These are phyloP conservation scores for Umbelopsis ramanniana DNA, from an alignment of 192 early-diverging fungal genomes.

Conservation along the genomic window DNA sequence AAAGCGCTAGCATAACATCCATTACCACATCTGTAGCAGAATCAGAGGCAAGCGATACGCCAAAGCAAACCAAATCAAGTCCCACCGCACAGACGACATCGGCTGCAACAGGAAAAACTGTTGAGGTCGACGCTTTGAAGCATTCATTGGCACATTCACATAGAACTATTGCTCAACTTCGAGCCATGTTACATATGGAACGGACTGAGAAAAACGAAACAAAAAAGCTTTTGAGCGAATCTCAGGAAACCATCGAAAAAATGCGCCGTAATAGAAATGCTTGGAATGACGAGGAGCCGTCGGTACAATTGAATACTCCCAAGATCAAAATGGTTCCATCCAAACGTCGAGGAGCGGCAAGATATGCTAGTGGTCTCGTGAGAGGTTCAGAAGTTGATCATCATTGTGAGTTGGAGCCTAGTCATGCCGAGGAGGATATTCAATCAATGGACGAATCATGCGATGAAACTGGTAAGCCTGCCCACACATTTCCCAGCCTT, in stretches of 20 bases:
- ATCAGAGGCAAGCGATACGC: not conserved
- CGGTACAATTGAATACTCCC: not conserved
- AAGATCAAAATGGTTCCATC: slow-evolving; percentile 4
- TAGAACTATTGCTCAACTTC: slow-evolving; percentile 52
- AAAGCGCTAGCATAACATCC: slow-evolving; percentile 1
- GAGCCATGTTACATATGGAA: slow-evolving; percentile 52
- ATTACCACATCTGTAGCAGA: slow-evolving; percentile 1
- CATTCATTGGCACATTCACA: slow-evolving; percentile 44
- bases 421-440: not conserved
- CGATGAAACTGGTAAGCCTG: not conserved
- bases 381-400: not conserved
- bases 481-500: not conserved
- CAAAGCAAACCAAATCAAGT: not conserved
- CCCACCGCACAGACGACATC: not conserved
- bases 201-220: slow-evolving; percentile 56
- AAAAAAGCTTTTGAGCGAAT: slow-evolving; percentile 53
- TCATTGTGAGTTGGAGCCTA: not conserved
- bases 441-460: not conserved
- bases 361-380: slow-evolving; percentile 1
- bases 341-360: slow-evolving; percentile 9
- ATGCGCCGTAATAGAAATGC: slow-evolving; percentile 29
- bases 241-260: slow-evolving; percentile 59
- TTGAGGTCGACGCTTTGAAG: slow-evolving; percentile 36
- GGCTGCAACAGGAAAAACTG: not conserved
- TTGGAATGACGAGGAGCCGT: not conserved